Conservation (phyloP, 2,329 filamentous ascomycete species). For the Harringtonia aguacate region DNA sequence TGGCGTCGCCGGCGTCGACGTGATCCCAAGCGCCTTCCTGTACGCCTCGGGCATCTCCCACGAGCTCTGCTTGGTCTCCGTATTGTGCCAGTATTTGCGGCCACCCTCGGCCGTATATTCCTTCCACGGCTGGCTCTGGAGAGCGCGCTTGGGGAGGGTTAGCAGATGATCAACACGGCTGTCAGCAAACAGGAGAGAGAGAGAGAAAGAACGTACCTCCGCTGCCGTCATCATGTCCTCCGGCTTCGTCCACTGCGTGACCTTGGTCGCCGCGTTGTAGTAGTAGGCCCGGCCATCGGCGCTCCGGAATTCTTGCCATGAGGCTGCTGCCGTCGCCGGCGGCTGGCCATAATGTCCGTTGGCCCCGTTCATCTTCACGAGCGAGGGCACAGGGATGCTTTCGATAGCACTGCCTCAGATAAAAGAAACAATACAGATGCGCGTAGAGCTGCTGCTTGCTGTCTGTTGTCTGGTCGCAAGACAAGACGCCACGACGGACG, state of each 20-base stretch:
- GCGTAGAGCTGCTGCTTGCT: no score
- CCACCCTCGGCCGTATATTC: conserved; percentile 82
- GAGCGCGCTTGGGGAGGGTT: conserved; percentile 49
- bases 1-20: conserved; percentile 31
- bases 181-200: no score
- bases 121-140: conserved; percentile 81
- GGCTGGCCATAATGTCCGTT: conserved; percentile 37
- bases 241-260: conserved; percentile 91
- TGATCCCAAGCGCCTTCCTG: conserved; percentile 60
- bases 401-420: no score
- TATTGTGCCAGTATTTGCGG: conserved; percentile 92
- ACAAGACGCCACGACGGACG: no score
- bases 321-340: conserved; percentile 23
- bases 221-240: conserved; percentile 74
- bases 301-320: conserved; percentile 76
- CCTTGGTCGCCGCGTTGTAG: conserved; percentile 77
- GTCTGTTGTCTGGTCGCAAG: no score
- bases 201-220: no score
- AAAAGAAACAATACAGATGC: not conserved
- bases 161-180: no score
- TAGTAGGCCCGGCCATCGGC: conserved; percentile 82
- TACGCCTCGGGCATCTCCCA: conserved; percentile 90
- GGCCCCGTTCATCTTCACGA: conserved; percentile 58
- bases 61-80: conserved; percentile 79
- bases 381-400: not conserved